Evolutionary conservation across 805 yeast genomes (phyloP).

Genomic region (Schizosaccharomyces osmophilus): DNA sequence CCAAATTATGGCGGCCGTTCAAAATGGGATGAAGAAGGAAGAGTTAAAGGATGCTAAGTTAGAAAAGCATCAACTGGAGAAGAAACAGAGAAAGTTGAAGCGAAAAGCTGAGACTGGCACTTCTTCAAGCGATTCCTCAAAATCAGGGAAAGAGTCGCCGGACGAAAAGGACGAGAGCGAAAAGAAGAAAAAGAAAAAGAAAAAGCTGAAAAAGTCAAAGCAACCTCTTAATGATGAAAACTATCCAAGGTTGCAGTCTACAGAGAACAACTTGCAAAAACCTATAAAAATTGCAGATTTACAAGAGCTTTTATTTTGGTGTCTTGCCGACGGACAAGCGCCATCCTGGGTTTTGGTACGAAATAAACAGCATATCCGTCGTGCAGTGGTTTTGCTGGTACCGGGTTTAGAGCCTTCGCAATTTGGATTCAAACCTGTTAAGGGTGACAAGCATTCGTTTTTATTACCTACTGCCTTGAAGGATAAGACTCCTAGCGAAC

Average conservation of each 20-base stretch:
- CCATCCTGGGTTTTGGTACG: slow-evolving; percentile 23
- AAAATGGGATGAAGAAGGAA: background rate
- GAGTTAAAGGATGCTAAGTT: background rate
- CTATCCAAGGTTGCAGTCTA: background rate
- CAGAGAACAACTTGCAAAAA: background rate
- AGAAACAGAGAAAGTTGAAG: background rate
- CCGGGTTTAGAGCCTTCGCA: slow-evolving; percentile 36
- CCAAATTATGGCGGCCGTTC: background rate
- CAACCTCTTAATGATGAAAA: slow-evolving; percentile 7
- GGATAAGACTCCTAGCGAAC: slow-evolving; percentile 5
- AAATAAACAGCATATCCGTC: slow-evolving; percentile 25
- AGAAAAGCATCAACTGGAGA: background rate
- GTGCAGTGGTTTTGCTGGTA: slow-evolving; percentile 31
- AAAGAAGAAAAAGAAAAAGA: slow-evolving; percentile 9
- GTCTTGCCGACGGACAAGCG: slow-evolving; percentile 19
- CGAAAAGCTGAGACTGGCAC: background rate
- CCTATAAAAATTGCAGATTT: slow-evolving; percentile 16
- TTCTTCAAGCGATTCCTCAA: background rate
- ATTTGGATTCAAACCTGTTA: slow-evolving; percentile 15
- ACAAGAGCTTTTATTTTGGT: slow-evolving; percentile 23
- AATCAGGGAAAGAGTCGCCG: background rate
- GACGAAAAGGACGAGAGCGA: slow-evolving; percentile 2
- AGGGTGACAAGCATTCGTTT: slow-evolving; percentile 6
- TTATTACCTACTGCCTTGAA: slow-evolving; percentile 3
- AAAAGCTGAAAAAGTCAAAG: slow-evolving; percentile 10